Base-by-base conservation (phyloP, 805 yeast species). In the Lipomyces anomalus region DNA sequence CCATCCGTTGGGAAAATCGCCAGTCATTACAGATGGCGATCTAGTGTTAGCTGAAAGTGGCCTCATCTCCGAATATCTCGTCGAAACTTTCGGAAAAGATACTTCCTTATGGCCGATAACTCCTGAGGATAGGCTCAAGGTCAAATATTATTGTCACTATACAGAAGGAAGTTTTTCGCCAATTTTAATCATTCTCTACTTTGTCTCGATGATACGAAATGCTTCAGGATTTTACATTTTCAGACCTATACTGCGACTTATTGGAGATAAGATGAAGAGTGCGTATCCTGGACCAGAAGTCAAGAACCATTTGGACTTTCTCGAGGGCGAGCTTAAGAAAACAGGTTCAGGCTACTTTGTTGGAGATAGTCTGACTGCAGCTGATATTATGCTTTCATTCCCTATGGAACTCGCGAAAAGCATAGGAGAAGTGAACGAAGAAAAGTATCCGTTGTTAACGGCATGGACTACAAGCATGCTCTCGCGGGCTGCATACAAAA, bases 1-100 rank as follows among this genome's bases (percentile, higher is more conserved):
- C 7, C 83, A 78, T 57, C 82, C 84, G 6, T 62, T 76, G 20
- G 88, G 87, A 0, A 79, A 78, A 57, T 66, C 79, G 0, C 90
- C 90, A 1, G 61, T 80, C 1, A 50, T 83, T 36, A 81, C 75
- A 50, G 59, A 71, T 30, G 67, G 67, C 36, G 71, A 67, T 42
- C 56, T 51, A 24, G 57, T 65, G 1, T 51, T 79, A 36, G 78
- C 78, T 7, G 90, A 82, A 61, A 72, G 80, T 13, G 88, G 83
- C 2, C 68, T 69, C 38, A 80, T 82, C 35, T 60, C 76, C 39
- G 73, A 72, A 43, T 76, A 76, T 55, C 57, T 82, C 23, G 61
- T 79, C 40, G 57, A 60, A 20, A 64, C 76, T 48, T 79, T 71
- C 56, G 85, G 81, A 55, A 57, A 58, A 20, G 53, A 59, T 1